phyloP scores from a whole-genome alignment of 2,329 filamentous ascomycete species.

The Xylaria sp. region DNA sequence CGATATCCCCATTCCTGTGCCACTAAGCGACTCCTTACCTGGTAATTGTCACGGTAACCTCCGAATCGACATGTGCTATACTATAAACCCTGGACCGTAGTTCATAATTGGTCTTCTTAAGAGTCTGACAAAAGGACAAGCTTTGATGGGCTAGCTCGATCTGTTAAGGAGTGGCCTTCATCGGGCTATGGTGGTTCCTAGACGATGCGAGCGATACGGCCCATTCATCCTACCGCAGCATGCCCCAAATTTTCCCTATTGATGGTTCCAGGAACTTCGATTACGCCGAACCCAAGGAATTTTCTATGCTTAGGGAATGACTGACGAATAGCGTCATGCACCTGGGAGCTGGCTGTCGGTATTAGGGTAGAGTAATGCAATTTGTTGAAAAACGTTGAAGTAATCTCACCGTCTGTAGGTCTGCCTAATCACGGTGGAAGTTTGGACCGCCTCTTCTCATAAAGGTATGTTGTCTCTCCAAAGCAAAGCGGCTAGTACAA shows the following conservation, averaged over 20 bases:
- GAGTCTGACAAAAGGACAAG: constrained; percentile 11
- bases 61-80: constrained; percentile 18
- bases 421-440: not conserved
- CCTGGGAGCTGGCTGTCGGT: not conserved
- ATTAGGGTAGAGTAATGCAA: not conserved
- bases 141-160: constrained; percentile 18
- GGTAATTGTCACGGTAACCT: constrained; percentile 26
- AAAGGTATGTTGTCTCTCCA: constrained; percentile 6
- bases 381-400: constrained; percentile 10
- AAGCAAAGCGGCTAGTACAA: constrained; percentile 23
- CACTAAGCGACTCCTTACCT: constrained; percentile 4
- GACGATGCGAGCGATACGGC: constrained; percentile 22
- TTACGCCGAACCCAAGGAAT: constrained; percentile 7
- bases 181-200: constrained; percentile 1
- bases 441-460: not conserved
- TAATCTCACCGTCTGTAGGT: not conserved
- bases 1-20: not conserved
- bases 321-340: not conserved
- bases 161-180: constrained; percentile 14
- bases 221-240: constrained; percentile 26
- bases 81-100: not conserved
- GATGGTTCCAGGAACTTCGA: constrained; percentile 19
- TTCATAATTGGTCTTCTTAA: constrained; percentile 19
- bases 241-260: constrained; percentile 5
- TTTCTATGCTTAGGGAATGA: not conserved